phyloP scores from a whole-genome alignment of 805 yeast species.

The Zygosaccharomyces kombuchaensis region DNA sequence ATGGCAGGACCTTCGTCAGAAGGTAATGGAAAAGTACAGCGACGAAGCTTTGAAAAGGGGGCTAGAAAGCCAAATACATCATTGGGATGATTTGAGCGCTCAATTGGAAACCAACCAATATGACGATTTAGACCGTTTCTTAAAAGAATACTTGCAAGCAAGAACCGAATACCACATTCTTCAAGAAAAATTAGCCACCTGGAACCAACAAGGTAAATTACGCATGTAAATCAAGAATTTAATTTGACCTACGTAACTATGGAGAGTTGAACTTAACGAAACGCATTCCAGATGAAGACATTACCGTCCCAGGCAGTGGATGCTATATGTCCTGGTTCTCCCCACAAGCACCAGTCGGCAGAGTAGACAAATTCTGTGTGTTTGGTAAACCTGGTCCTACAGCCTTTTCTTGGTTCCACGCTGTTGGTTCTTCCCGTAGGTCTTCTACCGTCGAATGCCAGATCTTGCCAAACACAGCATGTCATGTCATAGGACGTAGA shows the following conservation, averaged over 20 bases:
- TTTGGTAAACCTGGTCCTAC: constrained; percentile 52
- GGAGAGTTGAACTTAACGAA: constrained; percentile 7
- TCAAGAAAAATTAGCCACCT: constrained; percentile 45
- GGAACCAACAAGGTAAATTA: constrained; percentile 32
- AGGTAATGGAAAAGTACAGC: constrained; percentile 40
- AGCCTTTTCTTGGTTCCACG: constrained; percentile 46
- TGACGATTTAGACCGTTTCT: constrained; percentile 37
- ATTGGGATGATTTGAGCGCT: constrained; percentile 30
- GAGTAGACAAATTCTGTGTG: constrained; percentile 92
- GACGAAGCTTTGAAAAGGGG: constrained; percentile 32
- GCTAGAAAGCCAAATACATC: constrained; percentile 30
- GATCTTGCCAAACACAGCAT: constrained; percentile 78
- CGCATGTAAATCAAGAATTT: constrained; percentile 7
- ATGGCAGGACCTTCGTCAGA: constrained; percentile 37
- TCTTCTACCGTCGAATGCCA: constrained; percentile 53
- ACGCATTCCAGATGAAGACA: constrained; percentile 81
- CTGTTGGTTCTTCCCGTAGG: constrained; percentile 43
- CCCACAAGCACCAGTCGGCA: constrained; percentile 96
- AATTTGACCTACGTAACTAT: constrained; percentile 1
- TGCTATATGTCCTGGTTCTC: constrained; percentile 91
- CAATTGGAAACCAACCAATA: constrained; percentile 17
- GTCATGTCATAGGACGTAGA: constrained; percentile 92
- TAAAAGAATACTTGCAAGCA: constrained; percentile 39
- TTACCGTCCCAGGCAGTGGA: constrained; percentile 97
- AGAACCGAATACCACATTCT: constrained; percentile 43